Evolutionary conservation across 768 basidiomycete genomes (phyloP).

Genomic region (Lentinula lateritia): DNA sequence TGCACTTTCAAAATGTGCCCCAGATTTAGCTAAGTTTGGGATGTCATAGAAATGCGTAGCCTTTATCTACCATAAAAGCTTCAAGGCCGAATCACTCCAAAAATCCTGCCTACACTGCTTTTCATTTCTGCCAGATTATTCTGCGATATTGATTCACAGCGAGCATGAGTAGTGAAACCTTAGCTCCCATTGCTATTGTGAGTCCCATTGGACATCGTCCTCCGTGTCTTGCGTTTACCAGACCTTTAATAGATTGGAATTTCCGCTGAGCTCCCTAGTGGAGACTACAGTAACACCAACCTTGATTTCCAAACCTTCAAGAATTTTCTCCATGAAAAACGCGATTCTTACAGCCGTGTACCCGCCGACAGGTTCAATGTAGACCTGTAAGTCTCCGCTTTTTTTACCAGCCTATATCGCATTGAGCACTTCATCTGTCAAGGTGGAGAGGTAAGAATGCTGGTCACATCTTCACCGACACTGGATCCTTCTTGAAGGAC

Average conservation of each 20-base stretch:
- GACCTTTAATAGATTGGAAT: conserved; percentile 17
- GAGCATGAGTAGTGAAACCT: neutral
- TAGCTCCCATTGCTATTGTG: conserved; percentile 5
- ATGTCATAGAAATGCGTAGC: neutral
- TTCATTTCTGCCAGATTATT: neutral
- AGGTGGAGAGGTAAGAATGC: conserved; percentile 13
- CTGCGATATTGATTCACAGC: too few relatives aligned
- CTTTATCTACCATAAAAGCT: neutral
- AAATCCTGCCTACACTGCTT: neutral
- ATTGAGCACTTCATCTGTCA: neutral
- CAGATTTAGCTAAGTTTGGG: neutral
- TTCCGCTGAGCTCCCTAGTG: conserved; percentile 21
- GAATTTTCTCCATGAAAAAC: conserved; percentile 16
- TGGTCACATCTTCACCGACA: conserved; percentile 15
- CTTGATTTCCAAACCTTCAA: conserved; percentile 17
- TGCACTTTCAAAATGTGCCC: neutral
- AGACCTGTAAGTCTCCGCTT: conserved; percentile 12
- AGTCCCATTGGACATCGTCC: neutral
- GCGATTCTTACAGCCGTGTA: conserved; percentile 19
- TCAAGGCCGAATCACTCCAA: neutral
- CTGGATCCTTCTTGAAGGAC: conserved; percentile 24
- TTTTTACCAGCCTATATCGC: too few relatives aligned
- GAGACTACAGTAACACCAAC: conserved; percentile 10
- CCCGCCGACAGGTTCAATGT: conserved; percentile 21
- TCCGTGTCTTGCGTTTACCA: neutral